Evolutionary conservation across 805 yeast genomes (phyloP).

Genomic region (Yamadazyma sp.): DNA sequence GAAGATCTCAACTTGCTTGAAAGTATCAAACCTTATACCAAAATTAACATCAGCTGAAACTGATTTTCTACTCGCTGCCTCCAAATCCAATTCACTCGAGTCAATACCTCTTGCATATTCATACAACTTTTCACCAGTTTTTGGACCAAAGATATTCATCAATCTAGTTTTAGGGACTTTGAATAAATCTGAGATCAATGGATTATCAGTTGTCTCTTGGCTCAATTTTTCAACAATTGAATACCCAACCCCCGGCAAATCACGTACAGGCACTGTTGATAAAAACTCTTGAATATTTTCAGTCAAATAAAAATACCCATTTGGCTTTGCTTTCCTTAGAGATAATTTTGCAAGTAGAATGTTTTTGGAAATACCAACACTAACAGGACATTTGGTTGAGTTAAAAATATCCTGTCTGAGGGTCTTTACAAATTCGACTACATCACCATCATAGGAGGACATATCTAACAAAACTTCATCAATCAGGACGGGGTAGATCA

Average conservation of each 20-base stretch:
- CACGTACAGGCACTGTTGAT: conserved; percentile 28
- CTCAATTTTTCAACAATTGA: conserved; percentile 47
- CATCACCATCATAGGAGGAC: conserved; percentile 22
- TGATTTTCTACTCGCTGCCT: conserved; percentile 58
- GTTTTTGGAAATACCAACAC: conserved; percentile 75
- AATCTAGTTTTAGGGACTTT: conserved; percentile 32
- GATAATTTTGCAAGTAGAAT: conserved; percentile 78
- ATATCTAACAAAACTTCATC: conserved; percentile 88
- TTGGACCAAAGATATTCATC: conserved; percentile 56
- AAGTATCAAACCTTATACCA: conserved; percentile 74
- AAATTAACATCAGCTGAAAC: conserved; percentile 87
- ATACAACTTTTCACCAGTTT: conserved; percentile 63
- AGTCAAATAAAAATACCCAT: conserved; percentile 50
- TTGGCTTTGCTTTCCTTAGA: conserved; percentile 73
- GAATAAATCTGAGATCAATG: conserved; percentile 39
- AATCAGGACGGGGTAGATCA: conserved; percentile 77
- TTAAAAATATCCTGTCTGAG: conserved; percentile 41
- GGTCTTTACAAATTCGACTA: conserved; percentile 20
- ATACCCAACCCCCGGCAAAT: conserved; percentile 64
- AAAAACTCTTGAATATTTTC: conserved; percentile 30
- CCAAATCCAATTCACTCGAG: conserved; percentile 53
- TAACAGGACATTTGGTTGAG: conserved; percentile 61
- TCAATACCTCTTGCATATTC: conserved; percentile 69
- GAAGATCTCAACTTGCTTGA: conserved; percentile 63
- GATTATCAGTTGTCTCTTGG: conserved; percentile 22